phyloP scores from a whole-genome alignment of 164 flowering plant genomes.

The Annona cherimola region DNA sequence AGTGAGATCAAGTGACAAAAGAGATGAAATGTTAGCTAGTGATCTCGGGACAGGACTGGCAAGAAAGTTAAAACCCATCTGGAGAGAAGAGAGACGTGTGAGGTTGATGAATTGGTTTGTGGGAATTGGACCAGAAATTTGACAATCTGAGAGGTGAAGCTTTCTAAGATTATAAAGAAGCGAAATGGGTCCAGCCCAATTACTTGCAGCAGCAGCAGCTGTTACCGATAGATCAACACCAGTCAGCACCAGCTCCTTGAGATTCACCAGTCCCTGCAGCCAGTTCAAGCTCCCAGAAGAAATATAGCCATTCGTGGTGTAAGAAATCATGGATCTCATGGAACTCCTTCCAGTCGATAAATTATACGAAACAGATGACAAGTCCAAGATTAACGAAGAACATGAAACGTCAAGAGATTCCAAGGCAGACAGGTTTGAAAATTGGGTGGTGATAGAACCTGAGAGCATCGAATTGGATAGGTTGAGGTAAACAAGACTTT shows the following conservation, averaged over 20 bases:
- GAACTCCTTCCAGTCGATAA: constrained; percentile 4
- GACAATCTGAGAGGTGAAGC: constrained; percentile 17
- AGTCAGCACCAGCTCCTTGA: constrained; percentile 10
- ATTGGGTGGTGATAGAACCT: constrained; percentile 13
- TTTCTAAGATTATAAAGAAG: constrained; percentile 7
- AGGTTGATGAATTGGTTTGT: constrained; percentile 10
- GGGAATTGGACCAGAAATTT: constrained; percentile 17
- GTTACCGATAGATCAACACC: constrained; percentile 21
- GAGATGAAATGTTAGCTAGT: constrained; percentile 11
- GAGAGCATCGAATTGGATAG: constrained; percentile 7
- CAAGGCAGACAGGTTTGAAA: constrained; percentile 15
- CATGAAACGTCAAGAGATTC: constrained; percentile 18
- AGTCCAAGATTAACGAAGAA: neutral
- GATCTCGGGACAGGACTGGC: constrained; percentile 9
- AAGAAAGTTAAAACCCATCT: constrained; percentile 14
- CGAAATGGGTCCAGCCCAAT: constrained; percentile 19
- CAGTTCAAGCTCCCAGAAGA: constrained; percentile 8
- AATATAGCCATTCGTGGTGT: constrained; percentile 5
- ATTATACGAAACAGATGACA: constrained; percentile 6
- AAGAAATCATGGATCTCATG: neutral
- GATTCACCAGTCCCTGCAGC: constrained; percentile 13
- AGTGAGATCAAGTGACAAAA: constrained; percentile 11
- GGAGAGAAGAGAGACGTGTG: constrained; percentile 8
- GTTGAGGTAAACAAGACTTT: constrained; percentile 10
- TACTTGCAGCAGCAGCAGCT: neutral